These are phyloP conservation scores for Lagerstroemia speciosa DNA, from an alignment of 345 rosid species.

Conservation along the genomic window DNA sequence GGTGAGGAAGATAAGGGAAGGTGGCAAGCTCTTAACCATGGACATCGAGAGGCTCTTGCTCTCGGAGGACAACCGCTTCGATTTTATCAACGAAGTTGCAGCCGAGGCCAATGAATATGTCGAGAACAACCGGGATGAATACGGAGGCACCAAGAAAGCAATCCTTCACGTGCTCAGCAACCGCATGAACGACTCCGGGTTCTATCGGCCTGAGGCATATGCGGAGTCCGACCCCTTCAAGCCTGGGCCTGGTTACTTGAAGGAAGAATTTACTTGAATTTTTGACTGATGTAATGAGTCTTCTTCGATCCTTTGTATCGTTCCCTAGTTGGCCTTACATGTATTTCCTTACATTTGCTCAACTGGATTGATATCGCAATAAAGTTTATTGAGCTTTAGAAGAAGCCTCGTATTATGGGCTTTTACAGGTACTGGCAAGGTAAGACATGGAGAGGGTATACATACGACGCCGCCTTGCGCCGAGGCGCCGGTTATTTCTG, in stretches of 20 bases:
- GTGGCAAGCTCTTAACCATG: slow-evolving; percentile 49
- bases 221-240: slow-evolving; percentile 57
- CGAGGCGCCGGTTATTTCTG: not conserved
- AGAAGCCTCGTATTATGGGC: no score
- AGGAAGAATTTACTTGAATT: slow-evolving; percentile 45
- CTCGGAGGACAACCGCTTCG: slow-evolving; percentile 67
- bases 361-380: not conserved
- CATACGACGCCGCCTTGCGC: not conserved
- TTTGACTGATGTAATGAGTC: not conserved
- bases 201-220: slow-evolving; percentile 66
- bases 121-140: slow-evolving; percentile 60
- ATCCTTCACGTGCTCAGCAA: slow-evolving; percentile 80
- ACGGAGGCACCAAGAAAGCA: slow-evolving; percentile 75
- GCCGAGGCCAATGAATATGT: slow-evolving; percentile 80
- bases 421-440: no score
- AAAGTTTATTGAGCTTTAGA: no score
- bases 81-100: slow-evolving; percentile 70
- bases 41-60: slow-evolving; percentile 63
- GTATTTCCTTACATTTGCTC: not conserved
- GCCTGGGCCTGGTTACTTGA: slow-evolving; percentile 65
- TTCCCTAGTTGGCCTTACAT: not conserved
- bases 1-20: slow-evolving; percentile 58
- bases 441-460: not conserved
- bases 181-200: slow-evolving; percentile 72
- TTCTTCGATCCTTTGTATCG: not conserved